These are phyloP conservation scores for Chamaenerion angustifolium DNA, from an alignment of 345 rosid genomes.

Conservation along the genomic window DNA sequence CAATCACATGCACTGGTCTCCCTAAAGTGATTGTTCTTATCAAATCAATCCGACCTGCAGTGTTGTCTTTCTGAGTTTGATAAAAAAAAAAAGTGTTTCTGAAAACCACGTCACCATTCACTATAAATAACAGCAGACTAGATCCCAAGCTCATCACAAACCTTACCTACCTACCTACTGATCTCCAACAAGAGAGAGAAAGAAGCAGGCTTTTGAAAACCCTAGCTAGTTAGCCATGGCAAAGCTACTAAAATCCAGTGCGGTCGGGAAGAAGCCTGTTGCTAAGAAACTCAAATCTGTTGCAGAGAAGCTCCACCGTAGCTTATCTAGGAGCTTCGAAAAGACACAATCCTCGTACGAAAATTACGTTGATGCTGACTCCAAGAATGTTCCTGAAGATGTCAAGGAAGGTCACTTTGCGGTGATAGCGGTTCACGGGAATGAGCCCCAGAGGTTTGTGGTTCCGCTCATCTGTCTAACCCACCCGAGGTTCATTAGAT, in stretches of 20 bases:
- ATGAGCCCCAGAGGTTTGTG: constrained; percentile 38
- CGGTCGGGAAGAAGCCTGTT: constrained; percentile 10
- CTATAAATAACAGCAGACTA: no score
- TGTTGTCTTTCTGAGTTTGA: background rate
- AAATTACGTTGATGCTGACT: no score
- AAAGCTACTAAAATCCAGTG: constrained; percentile 6
- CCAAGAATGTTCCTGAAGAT: constrained; percentile 33
- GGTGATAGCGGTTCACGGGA: constrained; percentile 38
- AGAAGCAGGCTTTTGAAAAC: background rate
- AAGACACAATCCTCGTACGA: constrained; percentile 11
- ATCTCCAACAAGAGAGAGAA: no score
- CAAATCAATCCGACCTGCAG: background rate
- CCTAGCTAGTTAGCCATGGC: constrained; percentile 6
- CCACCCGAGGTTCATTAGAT: constrained; percentile 29
- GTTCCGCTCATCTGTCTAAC: constrained; percentile 35
- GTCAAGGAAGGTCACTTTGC: constrained; percentile 68
- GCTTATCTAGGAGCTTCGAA: constrained; percentile 12
- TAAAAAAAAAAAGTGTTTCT: no score
- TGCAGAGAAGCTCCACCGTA: constrained; percentile 15
- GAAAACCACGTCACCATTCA: background rate
- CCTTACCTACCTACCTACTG: background rate
- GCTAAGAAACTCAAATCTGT: constrained; percentile 19
- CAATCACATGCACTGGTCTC: constrained; percentile 20
- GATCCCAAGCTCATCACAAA: background rate
- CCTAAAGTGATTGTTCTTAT: background rate